Conservation (phyloP, 2,329 filamentous ascomycete species). For the Proliferodiscus dingleyae region DNA sequence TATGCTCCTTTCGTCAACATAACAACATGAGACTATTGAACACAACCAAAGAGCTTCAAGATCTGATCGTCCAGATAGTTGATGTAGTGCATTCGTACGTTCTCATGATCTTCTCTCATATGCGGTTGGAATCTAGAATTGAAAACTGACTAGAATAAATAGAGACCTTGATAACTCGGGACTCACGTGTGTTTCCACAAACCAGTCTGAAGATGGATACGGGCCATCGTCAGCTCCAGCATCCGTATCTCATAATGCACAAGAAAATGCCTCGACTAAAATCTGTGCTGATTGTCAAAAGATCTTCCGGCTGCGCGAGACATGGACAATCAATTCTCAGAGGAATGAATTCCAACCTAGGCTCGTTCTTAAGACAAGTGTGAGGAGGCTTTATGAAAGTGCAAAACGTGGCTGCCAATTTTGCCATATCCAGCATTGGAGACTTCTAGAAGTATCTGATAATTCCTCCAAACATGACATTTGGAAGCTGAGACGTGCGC, state of each 20-base stretch:
- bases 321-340: slow-evolving; percentile 2
- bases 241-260: neutral
- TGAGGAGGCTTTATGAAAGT: slow-evolving; percentile 4
- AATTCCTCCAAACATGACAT: neutral
- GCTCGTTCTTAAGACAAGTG: slow-evolving; percentile 1
- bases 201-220: neutral
- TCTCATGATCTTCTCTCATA: neutral
- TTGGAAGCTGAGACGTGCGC: neutral
- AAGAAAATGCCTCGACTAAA: neutral
- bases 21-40: neutral
- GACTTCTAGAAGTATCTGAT: neutral
- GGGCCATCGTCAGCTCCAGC: neutral
- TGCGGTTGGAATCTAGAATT: neutral
- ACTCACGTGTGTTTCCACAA: neutral
- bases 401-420: slow-evolving; percentile 5
- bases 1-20: neutral
- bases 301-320: slow-evolving; percentile 6
- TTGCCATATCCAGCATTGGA: slow-evolving; percentile 6
- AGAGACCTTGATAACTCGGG: neutral
- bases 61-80: neutral
- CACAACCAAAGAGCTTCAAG: neutral
- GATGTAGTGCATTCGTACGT: neutral
- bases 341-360: slow-evolving; percentile 4
- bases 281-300: slow-evolving; percentile 4
- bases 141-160: neutral